Conservation (phyloP, 768 basidiomycete species). For the Russula emetica region DNA sequence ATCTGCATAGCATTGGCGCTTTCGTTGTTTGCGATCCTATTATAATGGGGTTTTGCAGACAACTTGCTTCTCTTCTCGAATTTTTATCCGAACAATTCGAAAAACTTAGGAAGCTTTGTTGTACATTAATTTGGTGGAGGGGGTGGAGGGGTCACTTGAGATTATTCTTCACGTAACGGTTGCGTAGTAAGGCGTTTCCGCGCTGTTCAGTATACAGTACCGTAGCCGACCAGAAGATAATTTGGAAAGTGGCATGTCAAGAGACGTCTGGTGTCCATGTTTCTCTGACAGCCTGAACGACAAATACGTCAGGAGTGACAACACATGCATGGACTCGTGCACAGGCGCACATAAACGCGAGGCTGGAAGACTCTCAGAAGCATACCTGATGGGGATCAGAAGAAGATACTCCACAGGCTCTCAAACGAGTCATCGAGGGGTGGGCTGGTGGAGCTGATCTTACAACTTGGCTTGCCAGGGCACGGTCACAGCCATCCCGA, state of each 20-base stretch:
- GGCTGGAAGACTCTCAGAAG: background rate
- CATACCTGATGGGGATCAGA: background rate
- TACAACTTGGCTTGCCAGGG: background rate
- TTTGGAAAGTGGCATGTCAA: background rate
- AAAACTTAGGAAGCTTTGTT: background rate
- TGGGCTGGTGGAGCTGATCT: background rate
- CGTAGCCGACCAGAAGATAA: background rate
- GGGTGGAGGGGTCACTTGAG: background rate
- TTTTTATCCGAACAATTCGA: conserved; percentile 5
- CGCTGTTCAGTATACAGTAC: background rate
- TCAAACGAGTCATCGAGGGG: too few species aligned
- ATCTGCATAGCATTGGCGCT: background rate
- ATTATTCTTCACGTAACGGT: background rate
- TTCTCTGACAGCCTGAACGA: background rate
- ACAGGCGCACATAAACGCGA: background rate
- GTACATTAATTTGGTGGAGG: background rate
- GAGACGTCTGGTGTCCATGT: background rate
- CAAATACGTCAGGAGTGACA: background rate
- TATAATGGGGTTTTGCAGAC: background rate
- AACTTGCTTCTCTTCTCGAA: background rate
- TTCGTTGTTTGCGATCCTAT: background rate
- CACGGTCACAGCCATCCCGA: background rate
- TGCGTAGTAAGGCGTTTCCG: background rate
- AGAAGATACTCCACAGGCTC: background rate
- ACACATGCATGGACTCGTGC: background rate